Percentiles rank a stretch among this genome's conserved stretches.
Conservation (phyloP, 345 rosid species). For the Eucalyptus paniculata region DNA sequence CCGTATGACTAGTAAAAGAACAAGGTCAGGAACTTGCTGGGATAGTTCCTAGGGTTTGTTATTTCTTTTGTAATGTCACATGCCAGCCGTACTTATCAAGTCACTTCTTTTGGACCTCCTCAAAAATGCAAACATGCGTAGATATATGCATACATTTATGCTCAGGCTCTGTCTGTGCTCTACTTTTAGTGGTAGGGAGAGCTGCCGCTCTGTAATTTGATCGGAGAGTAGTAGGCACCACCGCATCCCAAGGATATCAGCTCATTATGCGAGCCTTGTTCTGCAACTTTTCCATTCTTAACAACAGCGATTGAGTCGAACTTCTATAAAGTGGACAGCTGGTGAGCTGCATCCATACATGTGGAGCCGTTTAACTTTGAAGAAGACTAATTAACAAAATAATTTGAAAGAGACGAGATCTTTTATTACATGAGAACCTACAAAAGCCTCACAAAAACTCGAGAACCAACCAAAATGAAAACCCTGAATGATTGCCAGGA, state of each 20-base stretch:
- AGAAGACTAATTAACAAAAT: background rate
- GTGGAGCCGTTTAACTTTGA: background rate
- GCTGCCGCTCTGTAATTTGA: conserved; percentile 13
- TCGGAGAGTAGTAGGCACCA: conserved; percentile 28
- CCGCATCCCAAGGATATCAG: conserved; percentile 19
- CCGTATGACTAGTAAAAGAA: background rate
- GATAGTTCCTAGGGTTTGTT: background rate
- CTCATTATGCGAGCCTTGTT: conserved; percentile 41
- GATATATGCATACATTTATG: background rate
- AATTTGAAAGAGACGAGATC: background rate
- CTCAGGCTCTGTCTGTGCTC: background rate
- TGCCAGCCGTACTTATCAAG: background rate
- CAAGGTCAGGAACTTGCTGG: background rate
- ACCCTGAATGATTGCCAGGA: background rate
- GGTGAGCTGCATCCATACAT: conserved; percentile 34
- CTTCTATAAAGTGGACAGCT: conserved; percentile 46
- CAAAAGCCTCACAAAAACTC: background rate
- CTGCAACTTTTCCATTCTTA: conserved; percentile 32
- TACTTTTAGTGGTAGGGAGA: background rate
- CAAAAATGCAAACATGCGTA: background rate
- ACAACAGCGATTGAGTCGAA: conserved; percentile 34
- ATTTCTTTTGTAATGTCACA: background rate
- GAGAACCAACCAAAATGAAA: background rate
- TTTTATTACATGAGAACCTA: background rate
- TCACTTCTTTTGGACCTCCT: background rate